phyloP scores from a whole-genome alignment of 1,284 basidiomycete species.

The Cerioporus squamosus region DNA sequence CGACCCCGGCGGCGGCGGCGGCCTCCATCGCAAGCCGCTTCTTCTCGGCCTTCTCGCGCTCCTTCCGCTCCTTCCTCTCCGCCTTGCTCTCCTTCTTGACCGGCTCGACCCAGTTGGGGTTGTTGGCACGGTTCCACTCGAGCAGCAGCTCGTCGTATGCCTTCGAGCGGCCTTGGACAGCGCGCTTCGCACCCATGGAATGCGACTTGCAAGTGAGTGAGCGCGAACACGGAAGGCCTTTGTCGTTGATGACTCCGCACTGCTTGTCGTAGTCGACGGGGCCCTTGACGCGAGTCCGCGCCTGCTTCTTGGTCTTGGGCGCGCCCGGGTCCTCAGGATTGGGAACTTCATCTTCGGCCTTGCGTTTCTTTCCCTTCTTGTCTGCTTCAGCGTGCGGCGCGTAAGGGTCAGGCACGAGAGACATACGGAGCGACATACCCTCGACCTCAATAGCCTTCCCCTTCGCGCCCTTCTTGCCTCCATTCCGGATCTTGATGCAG shows the following conservation, averaged over 20 bases:
- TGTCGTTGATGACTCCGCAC: constrained; percentile 98
- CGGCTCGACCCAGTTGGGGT: constrained; percentile 94
- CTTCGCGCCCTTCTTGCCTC: constrained; percentile 57
- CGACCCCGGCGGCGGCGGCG: constrained; percentile 61
- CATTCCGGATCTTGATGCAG: constrained; percentile 64
- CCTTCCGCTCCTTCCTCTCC: constrained; percentile 80
- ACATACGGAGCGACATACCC: constrained; percentile 11
- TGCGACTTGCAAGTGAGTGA: constrained; percentile 98
- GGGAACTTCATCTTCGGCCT: constrained; percentile 65
- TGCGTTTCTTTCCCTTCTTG: constrained; percentile 69
- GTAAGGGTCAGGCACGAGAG: background rate
- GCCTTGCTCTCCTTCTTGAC: constrained; percentile 83
- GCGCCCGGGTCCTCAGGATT: constrained; percentile 55
- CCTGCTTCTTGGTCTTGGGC: constrained; percentile 78
- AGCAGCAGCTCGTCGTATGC: constrained; percentile 87
- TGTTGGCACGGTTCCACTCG: constrained; percentile 93
- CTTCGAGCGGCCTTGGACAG: constrained; percentile 86
- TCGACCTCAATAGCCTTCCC: constrained; percentile 46
- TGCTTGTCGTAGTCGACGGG: constrained; percentile 92
- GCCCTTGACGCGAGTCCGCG: constrained; percentile 78
- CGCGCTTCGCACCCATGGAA: constrained; percentile 95
- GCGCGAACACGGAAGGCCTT: constrained; percentile 91
- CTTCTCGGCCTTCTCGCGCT: constrained; percentile 76
- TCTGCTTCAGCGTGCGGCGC: constrained; percentile 27
- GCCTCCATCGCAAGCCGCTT: constrained; percentile 70